These are phyloP conservation scores for Candida tammaniensis DNA, from an alignment of 805 yeast genomes.

Conservation along the genomic window DNA sequence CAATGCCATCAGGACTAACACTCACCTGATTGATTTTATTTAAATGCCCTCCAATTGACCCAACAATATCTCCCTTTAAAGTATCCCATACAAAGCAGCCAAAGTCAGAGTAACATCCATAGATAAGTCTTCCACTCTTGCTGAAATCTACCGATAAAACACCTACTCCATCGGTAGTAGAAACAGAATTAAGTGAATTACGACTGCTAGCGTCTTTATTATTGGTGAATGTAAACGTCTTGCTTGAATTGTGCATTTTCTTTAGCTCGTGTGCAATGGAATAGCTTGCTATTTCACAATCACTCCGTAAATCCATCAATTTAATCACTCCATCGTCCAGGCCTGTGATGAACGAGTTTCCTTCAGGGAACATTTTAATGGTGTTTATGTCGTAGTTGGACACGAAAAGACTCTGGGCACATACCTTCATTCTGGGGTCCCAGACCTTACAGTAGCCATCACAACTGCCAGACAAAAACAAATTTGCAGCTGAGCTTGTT, in stretches of 20 bases:
- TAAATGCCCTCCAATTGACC: conserved; percentile 55
- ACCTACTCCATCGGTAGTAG: conserved; percentile 35
- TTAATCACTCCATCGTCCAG: conserved; percentile 74
- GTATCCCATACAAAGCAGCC: conserved; percentile 80
- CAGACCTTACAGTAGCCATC: conserved; percentile 68
- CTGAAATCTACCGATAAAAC: conserved; percentile 73
- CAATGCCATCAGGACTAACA: conserved; percentile 72
- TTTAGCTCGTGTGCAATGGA: conserved; percentile 13
- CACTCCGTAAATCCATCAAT: conserved; percentile 74
- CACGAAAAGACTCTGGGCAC: conserved; percentile 51
- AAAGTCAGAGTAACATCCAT: conserved; percentile 71
- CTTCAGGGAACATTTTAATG: conserved; percentile 64
- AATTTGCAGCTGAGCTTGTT: conserved; percentile 16
- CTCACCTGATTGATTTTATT: conserved; percentile 61
- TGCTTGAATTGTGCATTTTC: conserved; percentile 1
- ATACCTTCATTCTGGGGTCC: conserved; percentile 54
- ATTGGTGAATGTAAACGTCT: conserved; percentile 2
- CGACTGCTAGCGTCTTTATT: conserved; percentile 14
- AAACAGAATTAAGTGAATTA: conserved; percentile 5
- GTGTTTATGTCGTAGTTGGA: conserved; percentile 63
- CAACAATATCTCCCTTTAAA: conserved; percentile 61
- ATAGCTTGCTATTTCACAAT: conserved; percentile 61
- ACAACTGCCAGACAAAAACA: conserved; percentile 63
- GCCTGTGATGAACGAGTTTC: conserved; percentile 69
- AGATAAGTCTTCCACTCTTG: conserved; percentile 68